Conservation (phyloP, 108 stramenopile genomes). For the Conticribra weissflogii region DNA sequence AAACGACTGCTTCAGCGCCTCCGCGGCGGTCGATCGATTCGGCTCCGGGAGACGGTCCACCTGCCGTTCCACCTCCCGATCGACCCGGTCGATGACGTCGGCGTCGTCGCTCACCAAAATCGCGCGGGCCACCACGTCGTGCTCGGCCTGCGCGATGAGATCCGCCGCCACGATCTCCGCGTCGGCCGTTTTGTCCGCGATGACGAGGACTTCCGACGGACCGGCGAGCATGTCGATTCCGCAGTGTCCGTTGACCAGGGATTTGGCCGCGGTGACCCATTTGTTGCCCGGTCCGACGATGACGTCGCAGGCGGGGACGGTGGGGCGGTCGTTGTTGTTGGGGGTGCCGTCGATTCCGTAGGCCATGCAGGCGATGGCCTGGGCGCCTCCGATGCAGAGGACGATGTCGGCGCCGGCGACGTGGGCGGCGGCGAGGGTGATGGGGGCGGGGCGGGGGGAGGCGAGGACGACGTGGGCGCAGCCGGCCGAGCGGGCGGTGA, state of each 20-base stretch:
- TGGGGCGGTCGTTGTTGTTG: constrained; percentile 20
- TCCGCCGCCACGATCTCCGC: constrained; percentile 95
- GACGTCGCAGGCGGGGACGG: constrained; percentile 88
- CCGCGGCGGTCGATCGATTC: constrained; percentile 82
- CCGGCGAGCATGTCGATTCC: constrained; percentile 99
- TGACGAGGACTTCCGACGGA: constrained; percentile 96
- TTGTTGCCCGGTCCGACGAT: constrained; percentile 99
- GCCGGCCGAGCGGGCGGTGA: constrained; percentile 96
- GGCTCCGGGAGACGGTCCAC: constrained; percentile 86
- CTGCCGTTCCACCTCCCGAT: constrained; percentile 72
- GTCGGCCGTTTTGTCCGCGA: constrained; percentile 93
- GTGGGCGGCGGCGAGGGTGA: constrained; percentile 94
- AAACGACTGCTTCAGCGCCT: constrained; percentile 84
- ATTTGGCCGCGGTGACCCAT: constrained; percentile 99
- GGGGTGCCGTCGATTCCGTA: constrained; percentile 73
- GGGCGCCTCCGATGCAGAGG: constrained; percentile 93
- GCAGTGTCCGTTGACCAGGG: constrained; percentile 89
- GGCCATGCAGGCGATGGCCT: constrained; percentile 95
- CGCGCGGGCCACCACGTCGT: constrained; percentile 97
- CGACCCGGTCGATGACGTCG: constrained; percentile 71
- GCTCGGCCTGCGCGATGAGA: constrained; percentile 98
- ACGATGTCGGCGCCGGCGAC: constrained; percentile 89
- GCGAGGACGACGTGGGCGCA: constrained; percentile 91
- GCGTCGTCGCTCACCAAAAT: constrained; percentile 80
- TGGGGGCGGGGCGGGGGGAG: constrained; percentile 89